A percentile compares a stretch with the other conserved stretches of the same genome.
Evolutionary conservation across 1,284 basidiomycete genomes (phyloP).

Genomic region (Mycena citricolor): DNA sequence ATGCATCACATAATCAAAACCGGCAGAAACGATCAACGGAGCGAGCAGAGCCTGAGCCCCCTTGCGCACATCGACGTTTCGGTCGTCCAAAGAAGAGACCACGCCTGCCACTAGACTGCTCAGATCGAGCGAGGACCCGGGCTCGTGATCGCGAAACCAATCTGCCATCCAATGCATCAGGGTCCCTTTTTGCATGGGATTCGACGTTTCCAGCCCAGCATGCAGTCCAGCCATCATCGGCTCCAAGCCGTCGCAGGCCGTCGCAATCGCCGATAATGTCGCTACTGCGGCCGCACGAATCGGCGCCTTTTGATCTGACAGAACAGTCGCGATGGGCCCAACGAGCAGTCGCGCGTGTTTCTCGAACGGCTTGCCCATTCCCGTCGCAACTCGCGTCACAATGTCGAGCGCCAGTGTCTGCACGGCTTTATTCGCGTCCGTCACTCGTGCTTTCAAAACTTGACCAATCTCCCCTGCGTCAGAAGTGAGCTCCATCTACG

Average conservation of each 20-base stretch:
- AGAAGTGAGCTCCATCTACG: conserved; percentile 10
- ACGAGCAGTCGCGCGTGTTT: conserved; percentile 81
- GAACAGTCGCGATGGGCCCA: conserved; percentile 77
- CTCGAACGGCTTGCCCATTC: conserved; percentile 96
- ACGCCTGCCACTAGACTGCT: conserved; percentile 67
- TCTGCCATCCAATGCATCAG: conserved; percentile 85
- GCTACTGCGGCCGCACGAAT: conserved; percentile 79
- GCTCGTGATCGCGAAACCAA: conserved; percentile 71
- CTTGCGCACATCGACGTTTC: conserved; percentile 90
- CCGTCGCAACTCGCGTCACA: conserved; percentile 84
- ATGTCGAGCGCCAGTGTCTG: conserved; percentile 90
- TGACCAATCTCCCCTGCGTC: conserved; percentile 84
- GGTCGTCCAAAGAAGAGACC: conserved; percentile 89
- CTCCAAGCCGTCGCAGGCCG: conserved; percentile 83
- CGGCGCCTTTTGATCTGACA: conserved; percentile 92
- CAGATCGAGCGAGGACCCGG: conserved; percentile 67
- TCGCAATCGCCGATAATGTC: conserved; percentile 82
- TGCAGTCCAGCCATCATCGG: conserved; percentile 78
- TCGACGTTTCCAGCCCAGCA: conserved; percentile 81
- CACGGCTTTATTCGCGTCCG: conserved; percentile 93
- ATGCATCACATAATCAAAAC: conserved; percentile 86
- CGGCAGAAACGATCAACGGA: conserved; percentile 72
- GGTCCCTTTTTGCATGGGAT: conserved; percentile 86
- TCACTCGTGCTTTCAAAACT: conserved; percentile 85
- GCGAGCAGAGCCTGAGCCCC: conserved; percentile 84